Conservation (phyloP, 192 early-diverging fungal species). For the Haplosporangium gracile region DNA sequence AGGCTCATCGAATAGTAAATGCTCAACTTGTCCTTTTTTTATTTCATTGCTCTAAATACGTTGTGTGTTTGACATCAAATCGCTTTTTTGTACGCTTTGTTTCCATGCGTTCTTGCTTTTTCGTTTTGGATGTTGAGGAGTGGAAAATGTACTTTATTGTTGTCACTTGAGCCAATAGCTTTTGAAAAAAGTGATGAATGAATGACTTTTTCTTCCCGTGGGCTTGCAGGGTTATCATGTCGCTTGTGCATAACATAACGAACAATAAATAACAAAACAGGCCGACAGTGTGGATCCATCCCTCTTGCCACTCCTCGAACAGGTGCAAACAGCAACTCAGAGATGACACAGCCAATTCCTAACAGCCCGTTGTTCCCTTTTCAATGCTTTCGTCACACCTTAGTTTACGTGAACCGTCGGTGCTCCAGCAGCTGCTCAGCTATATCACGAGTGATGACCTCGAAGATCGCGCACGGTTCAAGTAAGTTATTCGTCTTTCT, state of each 20-base stretch:
- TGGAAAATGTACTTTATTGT: neutral
- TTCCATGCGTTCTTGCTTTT: neutral
- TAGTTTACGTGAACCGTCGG: slow-evolving; percentile 83
- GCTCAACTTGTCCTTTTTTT: neutral
- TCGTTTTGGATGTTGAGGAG: neutral
- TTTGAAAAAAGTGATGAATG: neutral
- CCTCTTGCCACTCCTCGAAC: neutral
- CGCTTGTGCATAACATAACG: neutral
- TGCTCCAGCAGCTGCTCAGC: slow-evolving; percentile 81
- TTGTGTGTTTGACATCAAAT: neutral
- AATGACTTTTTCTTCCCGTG: neutral
- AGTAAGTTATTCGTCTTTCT: slow-evolving; percentile 61
- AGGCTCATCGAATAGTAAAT: slow-evolving; percentile 89
- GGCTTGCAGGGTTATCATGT: neutral
- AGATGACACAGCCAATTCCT: neutral
- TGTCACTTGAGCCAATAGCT: neutral
- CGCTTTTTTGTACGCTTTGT: neutral
- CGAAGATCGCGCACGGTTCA: slow-evolving; percentile 84
- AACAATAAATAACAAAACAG: neutral
- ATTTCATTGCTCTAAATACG: slow-evolving; percentile 3
- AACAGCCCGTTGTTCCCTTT: neutral
- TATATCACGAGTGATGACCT: slow-evolving; percentile 89
- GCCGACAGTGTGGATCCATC: neutral
- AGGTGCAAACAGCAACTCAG: neutral
- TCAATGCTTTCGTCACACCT: slow-evolving; percentile 5